Conservation (phyloP, 1,284 basidiomycete genomes). For the Fistulinella cinereoalba region DNA sequence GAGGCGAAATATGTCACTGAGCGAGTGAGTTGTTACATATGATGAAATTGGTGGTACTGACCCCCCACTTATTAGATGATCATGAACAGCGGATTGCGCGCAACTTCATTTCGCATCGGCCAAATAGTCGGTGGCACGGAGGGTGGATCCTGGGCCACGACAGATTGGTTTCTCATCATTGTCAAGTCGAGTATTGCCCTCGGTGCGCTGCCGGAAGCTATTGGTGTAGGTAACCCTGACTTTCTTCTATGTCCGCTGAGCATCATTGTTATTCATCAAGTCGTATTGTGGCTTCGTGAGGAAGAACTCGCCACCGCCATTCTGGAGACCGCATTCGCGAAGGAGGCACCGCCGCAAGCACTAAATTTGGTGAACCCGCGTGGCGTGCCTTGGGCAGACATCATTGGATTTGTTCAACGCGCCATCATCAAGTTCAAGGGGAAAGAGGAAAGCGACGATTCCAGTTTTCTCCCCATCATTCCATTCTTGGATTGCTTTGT, state of each 20-base stretch:
- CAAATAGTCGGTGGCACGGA: constrained; percentile 28
- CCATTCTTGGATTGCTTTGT: constrained; percentile 26
- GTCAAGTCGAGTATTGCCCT: constrained; percentile 28
- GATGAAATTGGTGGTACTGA: accelerated
- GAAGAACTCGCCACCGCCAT: constrained; percentile 16
- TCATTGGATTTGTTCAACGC: constrained; percentile 14
- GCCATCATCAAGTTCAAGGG: constrained; percentile 5
- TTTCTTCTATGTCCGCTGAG: not conserved
- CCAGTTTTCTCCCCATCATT: constrained; percentile 25
- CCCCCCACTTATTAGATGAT: constrained; percentile 19
- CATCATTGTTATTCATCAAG: constrained; percentile 1
- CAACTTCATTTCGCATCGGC: constrained; percentile 29
- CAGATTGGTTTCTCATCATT: constrained; percentile 32
- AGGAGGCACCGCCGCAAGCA: constrained; percentile 1
- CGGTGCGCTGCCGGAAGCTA: constrained; percentile 25
- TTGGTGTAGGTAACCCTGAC: constrained; percentile 22
- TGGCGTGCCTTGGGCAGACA: constrained; percentile 14
- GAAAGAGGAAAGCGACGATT: too few species aligned
- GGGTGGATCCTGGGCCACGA: constrained; percentile 29
- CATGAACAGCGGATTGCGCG: constrained; percentile 18
- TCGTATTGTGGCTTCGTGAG: constrained; percentile 24
- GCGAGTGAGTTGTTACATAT: constrained; percentile 2
- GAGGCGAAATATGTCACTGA: constrained; percentile 10
- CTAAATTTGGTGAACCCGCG: constrained; percentile 28
- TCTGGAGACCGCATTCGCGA: constrained; percentile 19